Conservation (phyloP, 2,329 filamentous ascomycete species). For the Fusarium haematococcum region DNA sequence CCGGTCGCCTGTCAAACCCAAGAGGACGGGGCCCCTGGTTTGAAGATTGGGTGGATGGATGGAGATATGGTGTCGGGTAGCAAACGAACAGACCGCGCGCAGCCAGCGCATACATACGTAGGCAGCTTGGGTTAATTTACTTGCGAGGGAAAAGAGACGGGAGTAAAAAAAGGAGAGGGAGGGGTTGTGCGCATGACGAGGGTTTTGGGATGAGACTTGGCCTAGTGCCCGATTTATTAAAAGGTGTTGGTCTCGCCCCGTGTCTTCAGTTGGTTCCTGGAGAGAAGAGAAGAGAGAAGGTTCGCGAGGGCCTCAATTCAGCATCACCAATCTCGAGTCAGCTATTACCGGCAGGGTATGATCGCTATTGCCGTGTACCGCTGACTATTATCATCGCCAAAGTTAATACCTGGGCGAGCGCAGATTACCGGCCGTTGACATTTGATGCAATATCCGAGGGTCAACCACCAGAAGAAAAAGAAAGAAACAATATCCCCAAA, state of each 20-base stretch:
- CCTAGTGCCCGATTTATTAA: constrained; percentile 21
- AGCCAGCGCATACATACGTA: constrained; percentile 4
- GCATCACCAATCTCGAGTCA: background rate
- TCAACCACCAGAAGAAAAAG: constrained; percentile 3
- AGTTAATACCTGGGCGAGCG: constrained; percentile 34
- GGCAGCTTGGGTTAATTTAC: constrained; percentile 1
- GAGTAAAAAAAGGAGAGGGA: background rate
- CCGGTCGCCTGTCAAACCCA: constrained; percentile 40
- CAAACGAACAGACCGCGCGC: constrained; percentile 7
- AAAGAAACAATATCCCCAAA: background rate
- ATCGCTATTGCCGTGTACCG: background rate
- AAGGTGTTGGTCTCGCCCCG: constrained; percentile 11
- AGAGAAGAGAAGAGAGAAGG: background rate
- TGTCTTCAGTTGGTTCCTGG: background rate
- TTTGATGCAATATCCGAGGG: constrained; percentile 11
- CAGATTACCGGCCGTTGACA: constrained; percentile 36
- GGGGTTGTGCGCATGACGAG: constrained; percentile 22
- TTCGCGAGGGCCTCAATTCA: background rate
- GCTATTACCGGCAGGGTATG: background rate
- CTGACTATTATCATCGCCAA: background rate
- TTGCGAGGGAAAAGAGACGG: background rate
- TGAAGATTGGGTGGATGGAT: constrained; percentile 24
- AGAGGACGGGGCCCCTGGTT: constrained; percentile 33
- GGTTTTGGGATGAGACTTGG: constrained; percentile 28
- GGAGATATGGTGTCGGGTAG: constrained; percentile 32